A percentile compares a stretch with the other conserved stretches of the same genome.
Conservation (phyloP, 805 yeast genomes). For the Candida tammaniensis region DNA sequence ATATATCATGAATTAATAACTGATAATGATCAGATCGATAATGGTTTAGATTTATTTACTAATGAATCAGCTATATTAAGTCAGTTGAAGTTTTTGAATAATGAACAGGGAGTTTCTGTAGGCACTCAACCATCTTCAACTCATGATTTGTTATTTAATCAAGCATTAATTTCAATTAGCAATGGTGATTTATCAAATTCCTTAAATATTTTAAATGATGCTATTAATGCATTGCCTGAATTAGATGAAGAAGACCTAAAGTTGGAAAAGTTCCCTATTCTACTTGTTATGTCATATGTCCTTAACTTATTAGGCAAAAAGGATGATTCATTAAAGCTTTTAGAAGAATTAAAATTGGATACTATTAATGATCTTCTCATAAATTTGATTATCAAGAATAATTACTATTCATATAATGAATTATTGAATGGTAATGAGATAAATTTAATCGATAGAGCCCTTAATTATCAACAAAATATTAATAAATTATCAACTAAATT, state of each 20-base stretch:
- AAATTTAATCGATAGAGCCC: slow-evolving; percentile 30
- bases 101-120: slow-evolving; percentile 5
- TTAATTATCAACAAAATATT: slow-evolving; percentile 33
- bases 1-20: slow-evolving; percentile 44
- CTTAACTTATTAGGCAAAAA: slow-evolving; percentile 34
- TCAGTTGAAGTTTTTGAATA: slow-evolving; percentile 30
- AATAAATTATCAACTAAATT: slow-evolving; percentile 29
- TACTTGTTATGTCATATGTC: slow-evolving; percentile 58
- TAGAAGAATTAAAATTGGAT: slow-evolving; percentile 24
- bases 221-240: slow-evolving; percentile 42
- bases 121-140: slow-evolving; percentile 2
- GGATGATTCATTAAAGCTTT: slow-evolving; percentile 31
- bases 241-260: slow-evolving; percentile 47
- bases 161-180: slow-evolving; percentile 49
- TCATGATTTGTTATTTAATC: slow-evolving; percentile 62
- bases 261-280: slow-evolving; percentile 59
- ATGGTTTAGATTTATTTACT: slow-evolving; percentile 50
- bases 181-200: slow-evolving; percentile 39
- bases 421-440: slow-evolving; percentile 17
- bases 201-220: slow-evolving; percentile 42
- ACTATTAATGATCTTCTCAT: slow-evolving; percentile 36
- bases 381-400: slow-evolving; percentile 43
- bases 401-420: slow-evolving; percentile 33
- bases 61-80: slow-evolving; percentile 70
- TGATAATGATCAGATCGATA: slow-evolving; percentile 35